Conservation (phyloP, 2,329 filamentous ascomycete genomes). For the Verticillium isaacii region DNA sequence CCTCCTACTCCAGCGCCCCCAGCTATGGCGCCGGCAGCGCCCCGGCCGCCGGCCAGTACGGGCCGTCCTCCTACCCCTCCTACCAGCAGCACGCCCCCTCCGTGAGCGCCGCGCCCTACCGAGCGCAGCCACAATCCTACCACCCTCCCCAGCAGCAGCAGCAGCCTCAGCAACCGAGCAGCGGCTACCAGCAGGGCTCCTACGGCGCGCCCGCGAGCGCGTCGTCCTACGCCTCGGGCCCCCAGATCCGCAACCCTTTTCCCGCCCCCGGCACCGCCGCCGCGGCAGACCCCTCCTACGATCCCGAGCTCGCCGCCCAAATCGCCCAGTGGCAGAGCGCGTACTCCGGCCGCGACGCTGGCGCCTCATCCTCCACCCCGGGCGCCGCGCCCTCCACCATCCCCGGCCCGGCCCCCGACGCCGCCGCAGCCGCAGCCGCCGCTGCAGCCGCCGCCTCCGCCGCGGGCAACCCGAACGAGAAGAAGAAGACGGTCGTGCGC, state of each 20-base stretch:
- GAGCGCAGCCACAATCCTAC: constrained; percentile 16
- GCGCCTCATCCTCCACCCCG: constrained; percentile 15
- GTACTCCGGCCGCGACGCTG: constrained; percentile 46
- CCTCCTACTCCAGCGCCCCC: constrained; percentile 32
- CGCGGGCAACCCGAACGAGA: constrained; percentile 47
- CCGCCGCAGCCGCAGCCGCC: constrained; percentile 17
- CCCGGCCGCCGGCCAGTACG: constrained; percentile 35
- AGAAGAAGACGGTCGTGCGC: constrained; percentile 82
- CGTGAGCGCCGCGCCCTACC: constrained; percentile 13
- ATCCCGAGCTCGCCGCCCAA: constrained; percentile 83
- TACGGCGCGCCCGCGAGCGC: constrained; percentile 22
- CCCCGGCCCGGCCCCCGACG: constrained; percentile 20
- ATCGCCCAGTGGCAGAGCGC: constrained; percentile 95
- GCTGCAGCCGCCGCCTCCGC: constrained; percentile 25
- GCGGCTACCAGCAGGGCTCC: constrained; percentile 25
- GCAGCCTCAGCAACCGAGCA: constrained; percentile 15
- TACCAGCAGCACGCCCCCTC: constrained; percentile 23
- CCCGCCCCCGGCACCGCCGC: constrained; percentile 49
- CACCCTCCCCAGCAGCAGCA: constrained; percentile 19
- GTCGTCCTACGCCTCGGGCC: constrained; percentile 45
- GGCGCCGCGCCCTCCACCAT: constrained; percentile 33
- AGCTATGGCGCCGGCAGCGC: constrained; percentile 28
- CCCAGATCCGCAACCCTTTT: constrained; percentile 79
- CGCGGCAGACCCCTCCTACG: constrained; percentile 42
- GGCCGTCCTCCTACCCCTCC: constrained; percentile 33